These are phyloP conservation scores for Lentinula detonsa DNA, from an alignment of 768 basidiomycete genomes.

Conservation along the genomic window DNA sequence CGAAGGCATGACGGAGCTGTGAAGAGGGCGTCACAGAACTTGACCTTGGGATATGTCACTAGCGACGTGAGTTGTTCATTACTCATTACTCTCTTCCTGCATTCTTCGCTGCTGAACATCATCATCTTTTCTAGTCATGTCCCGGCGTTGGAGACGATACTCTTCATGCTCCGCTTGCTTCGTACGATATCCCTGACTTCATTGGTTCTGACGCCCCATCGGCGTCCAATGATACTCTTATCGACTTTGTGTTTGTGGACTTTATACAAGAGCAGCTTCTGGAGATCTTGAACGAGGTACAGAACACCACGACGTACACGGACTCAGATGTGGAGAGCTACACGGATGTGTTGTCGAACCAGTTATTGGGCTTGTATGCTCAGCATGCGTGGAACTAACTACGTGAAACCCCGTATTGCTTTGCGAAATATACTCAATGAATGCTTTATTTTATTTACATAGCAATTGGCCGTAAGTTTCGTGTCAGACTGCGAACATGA, in stretches of 20 bases:
- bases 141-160: conserved; percentile 75
- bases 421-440: background rate
- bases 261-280: conserved; percentile 56
- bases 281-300: conserved; percentile 44
- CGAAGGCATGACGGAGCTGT: conserved; percentile 25
- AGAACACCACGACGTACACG: conserved; percentile 36
- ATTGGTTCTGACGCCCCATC: conserved; percentile 48
- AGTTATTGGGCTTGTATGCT: conserved; percentile 56
- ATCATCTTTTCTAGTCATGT: conserved; percentile 39
- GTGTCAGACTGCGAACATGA: no score
- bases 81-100: background rate
- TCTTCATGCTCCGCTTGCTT: conserved; percentile 54
- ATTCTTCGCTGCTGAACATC: background rate
- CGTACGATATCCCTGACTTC: conserved; percentile 49
- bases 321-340: conserved; percentile 49
- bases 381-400: conserved; percentile 36
- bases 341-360: conserved; percentile 42
- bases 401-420: background rate
- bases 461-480: no score
- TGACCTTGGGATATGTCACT: conserved; percentile 76
- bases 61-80: conserved; percentile 40
- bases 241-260: conserved; percentile 75
- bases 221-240: conserved; percentile 28
- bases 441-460: background rate
- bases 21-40: conserved; percentile 36